Evolutionary conservation across 331 rosid genomes (phyloP).

Genomic region (Spiraea crenata): DNA sequence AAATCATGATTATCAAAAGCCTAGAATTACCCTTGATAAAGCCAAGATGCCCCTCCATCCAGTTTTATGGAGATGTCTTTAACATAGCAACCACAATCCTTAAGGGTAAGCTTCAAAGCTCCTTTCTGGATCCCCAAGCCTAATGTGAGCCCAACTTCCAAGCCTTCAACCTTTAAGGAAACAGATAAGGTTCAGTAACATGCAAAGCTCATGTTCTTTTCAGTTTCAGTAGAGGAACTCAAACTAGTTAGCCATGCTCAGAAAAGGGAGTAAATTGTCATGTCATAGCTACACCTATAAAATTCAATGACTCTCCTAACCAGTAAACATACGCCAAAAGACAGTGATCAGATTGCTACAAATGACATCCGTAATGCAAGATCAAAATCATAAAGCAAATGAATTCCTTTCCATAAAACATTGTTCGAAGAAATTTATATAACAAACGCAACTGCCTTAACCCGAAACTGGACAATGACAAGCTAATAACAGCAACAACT

Average conservation of each 20-base stretch:
- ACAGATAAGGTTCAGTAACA: background rate
- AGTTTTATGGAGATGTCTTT: conserved; percentile 67
- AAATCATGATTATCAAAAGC: background rate
- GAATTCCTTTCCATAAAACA: too few species aligned
- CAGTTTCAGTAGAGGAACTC: background rate
- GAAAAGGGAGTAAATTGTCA: background rate
- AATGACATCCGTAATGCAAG: too few species aligned
- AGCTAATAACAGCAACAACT: too few species aligned
- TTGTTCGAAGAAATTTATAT: too few species aligned
- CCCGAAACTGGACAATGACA: too few species aligned
- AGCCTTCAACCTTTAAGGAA: conserved; percentile 63
- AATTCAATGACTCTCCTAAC: background rate
- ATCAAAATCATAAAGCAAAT: too few species aligned
- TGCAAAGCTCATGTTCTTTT: background rate
- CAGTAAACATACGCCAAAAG: too few species aligned
- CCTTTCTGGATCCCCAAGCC: conserved; percentile 76
- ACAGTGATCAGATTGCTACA: background rate
- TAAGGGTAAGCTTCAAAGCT: conserved; percentile 60
- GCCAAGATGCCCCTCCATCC: conserved; percentile 98
- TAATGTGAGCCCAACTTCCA: conserved; percentile 70
- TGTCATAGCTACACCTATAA: background rate
- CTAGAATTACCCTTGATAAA: conserved; percentile 76
- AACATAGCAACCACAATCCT: conserved; percentile 60
- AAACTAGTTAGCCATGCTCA: background rate
- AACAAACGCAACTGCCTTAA: too few species aligned